phyloP scores from a whole-genome alignment of 345 rosid species.

The Abelmoschus esculentus region DNA sequence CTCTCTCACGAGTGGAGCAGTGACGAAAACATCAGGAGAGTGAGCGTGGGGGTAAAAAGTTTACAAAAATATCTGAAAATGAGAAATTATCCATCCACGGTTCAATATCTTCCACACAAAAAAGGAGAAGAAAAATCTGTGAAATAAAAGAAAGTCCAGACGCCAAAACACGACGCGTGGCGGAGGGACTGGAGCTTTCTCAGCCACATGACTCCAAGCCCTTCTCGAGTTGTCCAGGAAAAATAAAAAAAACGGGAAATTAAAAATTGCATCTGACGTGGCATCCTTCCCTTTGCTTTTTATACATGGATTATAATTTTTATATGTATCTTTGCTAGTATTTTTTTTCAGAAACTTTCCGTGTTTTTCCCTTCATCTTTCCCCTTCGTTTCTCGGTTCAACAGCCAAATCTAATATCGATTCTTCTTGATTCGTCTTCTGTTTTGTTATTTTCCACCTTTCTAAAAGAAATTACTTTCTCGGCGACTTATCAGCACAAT shows the following conservation, averaged over 20 bases:
- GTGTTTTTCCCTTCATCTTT: neutral
- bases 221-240: conserved; percentile 44
- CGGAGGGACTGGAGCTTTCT: conserved; percentile 17
- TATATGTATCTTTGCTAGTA: neutral
- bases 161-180: conserved; percentile 27
- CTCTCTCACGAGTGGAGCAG: neutral
- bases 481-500: neutral
- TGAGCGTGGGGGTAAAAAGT: conserved; percentile 11
- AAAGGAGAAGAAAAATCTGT: neutral
- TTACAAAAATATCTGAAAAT: conserved; percentile 13
- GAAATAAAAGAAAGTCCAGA: neutral
- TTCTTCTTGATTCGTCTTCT: neutral
- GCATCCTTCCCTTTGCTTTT: conserved; percentile 6
- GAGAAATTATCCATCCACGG: conserved; percentile 10
- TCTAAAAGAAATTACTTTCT: no score
- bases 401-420: neutral
- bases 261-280: conserved; percentile 31
- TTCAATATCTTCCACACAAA: conserved; percentile 22
- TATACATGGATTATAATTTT: neutral
- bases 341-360: neutral
- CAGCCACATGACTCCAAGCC: conserved; percentile 42
- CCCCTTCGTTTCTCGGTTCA: neutral
- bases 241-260: neutral
- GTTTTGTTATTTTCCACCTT: neutral
- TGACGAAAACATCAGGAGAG: neutral